phyloP scores from a whole-genome alignment of 2,329 filamentous ascomycete genomes.

The Colletotrichum sublineola region DNA sequence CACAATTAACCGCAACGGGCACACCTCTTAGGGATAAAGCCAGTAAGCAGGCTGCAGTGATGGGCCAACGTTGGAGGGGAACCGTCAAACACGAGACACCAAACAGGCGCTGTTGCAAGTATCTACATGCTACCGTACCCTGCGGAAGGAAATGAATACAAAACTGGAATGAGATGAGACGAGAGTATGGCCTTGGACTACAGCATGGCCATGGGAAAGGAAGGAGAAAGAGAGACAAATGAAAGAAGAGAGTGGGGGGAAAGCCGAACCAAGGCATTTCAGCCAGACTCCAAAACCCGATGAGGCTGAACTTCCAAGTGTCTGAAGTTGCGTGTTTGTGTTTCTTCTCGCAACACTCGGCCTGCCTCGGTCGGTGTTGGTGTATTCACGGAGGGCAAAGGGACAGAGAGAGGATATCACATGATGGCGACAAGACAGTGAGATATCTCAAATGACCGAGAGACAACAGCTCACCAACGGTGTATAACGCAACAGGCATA shows the following conservation, averaged over 20 bases:
- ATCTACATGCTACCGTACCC: slow-evolving; percentile 3
- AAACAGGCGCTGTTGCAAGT: neutral
- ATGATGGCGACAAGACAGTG: neutral
- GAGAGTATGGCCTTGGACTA: neutral
- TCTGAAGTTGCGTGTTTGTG: slow-evolving; percentile 25
- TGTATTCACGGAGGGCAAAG: neutral
- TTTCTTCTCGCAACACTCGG: slow-evolving; percentile 21
- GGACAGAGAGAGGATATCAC: neutral
- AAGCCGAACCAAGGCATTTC: neutral
- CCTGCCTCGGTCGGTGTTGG: neutral
- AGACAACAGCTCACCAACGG: neutral
- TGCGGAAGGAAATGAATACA: neutral
- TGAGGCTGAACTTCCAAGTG: slow-evolving; percentile 30
- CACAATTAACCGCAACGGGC: slow-evolving; percentile 15
- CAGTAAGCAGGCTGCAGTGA: slow-evolving; percentile 10
- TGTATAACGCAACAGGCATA: slow-evolving; percentile 7
- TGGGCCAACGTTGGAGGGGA: neutral
- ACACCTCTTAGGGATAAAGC: neutral
- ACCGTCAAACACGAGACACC: neutral
- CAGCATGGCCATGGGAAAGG: neutral
- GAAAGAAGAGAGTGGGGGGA: neutral
- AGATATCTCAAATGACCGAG: slow-evolving; percentile 27
- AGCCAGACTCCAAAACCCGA: slow-evolving; percentile 7
- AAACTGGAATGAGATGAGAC: slow-evolving; percentile 1
- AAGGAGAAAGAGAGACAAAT: neutral